phyloP scores from a whole-genome alignment of 78 protist species.

The Anaeramoeba flamelloides region DNA sequence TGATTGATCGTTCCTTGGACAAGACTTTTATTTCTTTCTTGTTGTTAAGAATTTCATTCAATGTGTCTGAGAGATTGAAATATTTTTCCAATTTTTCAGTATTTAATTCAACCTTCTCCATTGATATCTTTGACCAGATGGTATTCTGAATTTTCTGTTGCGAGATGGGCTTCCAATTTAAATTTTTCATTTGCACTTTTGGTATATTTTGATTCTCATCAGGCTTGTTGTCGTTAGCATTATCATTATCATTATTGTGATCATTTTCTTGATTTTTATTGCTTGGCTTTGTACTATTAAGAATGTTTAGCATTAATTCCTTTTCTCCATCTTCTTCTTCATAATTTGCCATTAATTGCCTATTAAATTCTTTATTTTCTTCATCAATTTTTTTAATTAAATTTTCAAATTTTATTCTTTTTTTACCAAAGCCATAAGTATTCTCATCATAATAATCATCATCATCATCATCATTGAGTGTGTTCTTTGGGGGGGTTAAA shows the following conservation, averaged over 20 bases:
- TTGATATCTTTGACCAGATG: too few relatives aligned
- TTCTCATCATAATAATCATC: too few relatives aligned
- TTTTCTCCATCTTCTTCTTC: neutral
- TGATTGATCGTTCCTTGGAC: too few relatives aligned
- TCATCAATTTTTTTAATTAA: neutral
- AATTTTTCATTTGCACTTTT: neutral
- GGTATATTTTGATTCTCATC: neutral
- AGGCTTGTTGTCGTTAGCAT: too few relatives aligned
- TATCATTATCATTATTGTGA: neutral
- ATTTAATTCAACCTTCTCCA: too few relatives aligned
- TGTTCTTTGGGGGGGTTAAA: too few relatives aligned
- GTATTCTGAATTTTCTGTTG: neutral
- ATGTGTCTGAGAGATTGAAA: too few relatives aligned
- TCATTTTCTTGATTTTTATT: too few relatives aligned
- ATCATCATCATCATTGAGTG: too few relatives aligned
- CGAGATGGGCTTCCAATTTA: neutral
- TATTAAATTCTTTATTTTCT: neutral
- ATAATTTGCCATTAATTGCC: too few relatives aligned
- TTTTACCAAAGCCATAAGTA: neutral
- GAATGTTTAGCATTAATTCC: neutral
- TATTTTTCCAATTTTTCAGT: too few relatives aligned
- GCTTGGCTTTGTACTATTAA: neutral
- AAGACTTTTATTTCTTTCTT: neutral
- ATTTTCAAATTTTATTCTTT: neutral
- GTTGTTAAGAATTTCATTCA: neutral